Base-by-base conservation (phyloP, 2,329 filamentous ascomycete species). In the Tolypocladium cylindrosporum region DNA sequence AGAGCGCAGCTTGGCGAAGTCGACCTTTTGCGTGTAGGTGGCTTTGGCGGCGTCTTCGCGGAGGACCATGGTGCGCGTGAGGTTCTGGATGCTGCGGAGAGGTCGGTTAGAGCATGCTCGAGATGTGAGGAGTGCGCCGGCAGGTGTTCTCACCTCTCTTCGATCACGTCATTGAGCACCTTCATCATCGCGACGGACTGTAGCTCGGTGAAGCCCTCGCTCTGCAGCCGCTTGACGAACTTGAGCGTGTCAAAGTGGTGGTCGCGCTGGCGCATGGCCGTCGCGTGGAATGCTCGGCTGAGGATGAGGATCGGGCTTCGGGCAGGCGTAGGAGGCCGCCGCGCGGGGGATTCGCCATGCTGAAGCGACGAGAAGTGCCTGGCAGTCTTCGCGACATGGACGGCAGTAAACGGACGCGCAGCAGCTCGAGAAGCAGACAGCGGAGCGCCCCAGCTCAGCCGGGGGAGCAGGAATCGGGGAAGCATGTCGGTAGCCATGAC, bases 181-280 rank as follows among this genome's bases (percentile, higher is more conserved):
- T 90, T 90, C 94, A 99, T 97, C 89, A 97, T 94, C n/a, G 94
- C 93, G 34, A 91, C 91, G 2, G 92, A 87, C 74, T 99, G 94
- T 65, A 92, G 89, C 72, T 97, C 93, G 31, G 91, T 96, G 72
- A 97, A 97, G 0, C 94, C 94, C 71, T 99, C 94, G 64, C 84
- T 84, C 72, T 93, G 87, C 45, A 99, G 79, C 56, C 90, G 82
- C 75, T 96, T 90, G 43, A 99, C 92, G 70, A 99, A 96, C 76
- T 96, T 97, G 61, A 99, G 83, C 1, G 94, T 99, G 74, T 99
- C 94, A 71, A 99, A 99, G 74, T 99, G 92, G 73, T 99, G 94
- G 67, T 97, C 92, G 63, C 89, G 84, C 56, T 72, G 70, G 55
- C 77, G 81, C 42, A 74, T 67, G 1, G 65, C 57, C 1, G 90